Evolutionary conservation across 257 asterid species (phyloP), one percentile per base, ranked within the genome.

Genomic region (Sherardia arvensis): DNA sequence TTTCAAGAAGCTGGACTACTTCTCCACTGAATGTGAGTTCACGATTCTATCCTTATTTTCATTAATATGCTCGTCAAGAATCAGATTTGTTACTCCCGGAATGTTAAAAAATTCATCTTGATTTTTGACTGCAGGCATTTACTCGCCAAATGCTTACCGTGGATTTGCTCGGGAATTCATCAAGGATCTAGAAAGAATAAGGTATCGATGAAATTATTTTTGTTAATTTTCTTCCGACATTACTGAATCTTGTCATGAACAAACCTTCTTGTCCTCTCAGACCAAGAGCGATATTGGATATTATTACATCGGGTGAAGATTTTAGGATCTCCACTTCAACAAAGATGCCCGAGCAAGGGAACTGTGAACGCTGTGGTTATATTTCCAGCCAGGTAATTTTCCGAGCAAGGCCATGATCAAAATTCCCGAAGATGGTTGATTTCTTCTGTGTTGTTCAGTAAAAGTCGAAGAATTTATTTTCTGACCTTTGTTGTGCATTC

Each of bases 301-400:
- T 92, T 71, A 92, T 92, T 64, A 85, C 70, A 78, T 92, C 97
- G 7, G 99, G 97, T 25, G 99, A 92, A 74, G 99, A 89, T 82
- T 92, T 92, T 53, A 78, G 97, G 81, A 89, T 92, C 75, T 87
- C 96, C 30, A 84, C 96, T 66, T 32, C 76, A 40, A 87, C 99
- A 48, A 92, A 92, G 76, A 92, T 89, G 99, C 99, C 99, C 7
- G 97, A 87, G 77, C 99, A 89, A 71, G 97, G 99, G 67, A 92
- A 33, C 65, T 92, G 99, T 61, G 95, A 89, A 69, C 83, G 84
- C 70, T 92, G 99, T 71, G 99, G 99, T 68, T 92, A 92, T 73
- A 92, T 92, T 64, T 92, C 99, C 64, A 89, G 97, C 81, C 97
- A 92, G 97, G 99, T 92, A 75, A 72, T 65, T 59, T 43, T 6